Evolutionary conservation across 1,284 basidiomycete genomes (phyloP).

Genomic region (Trichosporon coremiiforme): DNA sequence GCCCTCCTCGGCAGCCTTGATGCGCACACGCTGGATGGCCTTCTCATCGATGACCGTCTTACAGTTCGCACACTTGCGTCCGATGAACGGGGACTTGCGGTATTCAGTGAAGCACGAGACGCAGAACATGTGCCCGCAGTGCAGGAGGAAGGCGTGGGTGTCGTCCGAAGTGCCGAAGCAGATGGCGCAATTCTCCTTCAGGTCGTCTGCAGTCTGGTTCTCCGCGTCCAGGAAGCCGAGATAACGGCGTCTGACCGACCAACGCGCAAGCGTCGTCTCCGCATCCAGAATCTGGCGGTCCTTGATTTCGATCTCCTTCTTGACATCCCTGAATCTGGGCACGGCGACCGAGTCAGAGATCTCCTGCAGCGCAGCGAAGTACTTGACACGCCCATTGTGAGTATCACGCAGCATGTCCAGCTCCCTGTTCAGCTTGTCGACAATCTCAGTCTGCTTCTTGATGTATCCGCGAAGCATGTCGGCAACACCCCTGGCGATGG

Average conservation of each 20-base stretch:
- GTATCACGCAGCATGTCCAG: conserved; percentile 47
- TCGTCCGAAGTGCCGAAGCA: conserved; percentile 53
- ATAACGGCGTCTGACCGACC: conserved; percentile 45
- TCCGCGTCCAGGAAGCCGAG: conserved; percentile 42
- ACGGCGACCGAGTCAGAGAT: conserved; percentile 52
- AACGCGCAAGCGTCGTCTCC: conserved; percentile 39
- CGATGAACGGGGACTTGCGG: conserved; percentile 34
- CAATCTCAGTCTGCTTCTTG: conserved; percentile 30
- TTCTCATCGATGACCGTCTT: conserved; percentile 28
- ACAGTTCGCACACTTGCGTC: conserved; percentile 46
- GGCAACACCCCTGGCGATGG: conserved; percentile 20
- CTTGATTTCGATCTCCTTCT: conserved; percentile 30
- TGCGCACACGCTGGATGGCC: conserved; percentile 52
- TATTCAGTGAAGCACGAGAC: conserved; percentile 48
- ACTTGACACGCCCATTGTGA: conserved; percentile 51
- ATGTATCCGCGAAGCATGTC: conserved; percentile 21
- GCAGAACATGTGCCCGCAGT: conserved; percentile 53
- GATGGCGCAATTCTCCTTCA: conserved; percentile 49
- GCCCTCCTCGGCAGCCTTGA: conserved; percentile 55
- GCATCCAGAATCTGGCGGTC: conserved; percentile 32
- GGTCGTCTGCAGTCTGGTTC: neutral
- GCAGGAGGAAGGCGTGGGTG: conserved; percentile 41
- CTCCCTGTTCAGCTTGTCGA: conserved; percentile 50
- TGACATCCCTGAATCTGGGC: conserved; percentile 40
- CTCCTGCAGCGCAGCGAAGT: conserved; percentile 53